phyloP scores from a whole-genome alignment of 1,284 basidiomycete species.

The Pulchroboletus neoregius region DNA sequence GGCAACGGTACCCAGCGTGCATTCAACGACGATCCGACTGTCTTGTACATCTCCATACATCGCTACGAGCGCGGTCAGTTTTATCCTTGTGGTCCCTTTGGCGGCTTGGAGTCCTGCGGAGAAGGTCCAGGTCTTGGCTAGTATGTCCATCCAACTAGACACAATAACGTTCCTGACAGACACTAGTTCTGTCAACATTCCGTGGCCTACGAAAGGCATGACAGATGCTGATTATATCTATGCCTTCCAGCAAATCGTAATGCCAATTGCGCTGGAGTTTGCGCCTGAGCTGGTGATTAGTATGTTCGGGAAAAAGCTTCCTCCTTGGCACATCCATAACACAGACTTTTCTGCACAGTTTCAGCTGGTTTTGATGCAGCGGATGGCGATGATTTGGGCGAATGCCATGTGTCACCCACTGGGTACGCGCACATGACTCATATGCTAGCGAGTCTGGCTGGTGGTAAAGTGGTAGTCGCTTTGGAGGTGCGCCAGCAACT shows the following conservation, averaged over 20 bases:
- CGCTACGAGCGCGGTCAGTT: slow-evolving; percentile 89
- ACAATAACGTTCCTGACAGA: slow-evolving; percentile 13
- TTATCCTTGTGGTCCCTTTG: slow-evolving; percentile 92
- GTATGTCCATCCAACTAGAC: slow-evolving; percentile 46
- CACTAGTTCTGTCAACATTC: slow-evolving; percentile 86
- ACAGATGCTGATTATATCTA: slow-evolving; percentile 95
- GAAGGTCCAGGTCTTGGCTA: slow-evolving; percentile 79
- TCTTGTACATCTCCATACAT: slow-evolving; percentile 96
- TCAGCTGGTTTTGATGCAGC: slow-evolving; percentile 99
- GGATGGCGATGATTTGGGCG: slow-evolving; percentile 86
- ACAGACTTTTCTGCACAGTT: slow-evolving; percentile 47
- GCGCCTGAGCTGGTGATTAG: slow-evolving; percentile 94
- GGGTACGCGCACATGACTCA: slow-evolving; percentile 99
- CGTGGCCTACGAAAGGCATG: slow-evolving; percentile 90
- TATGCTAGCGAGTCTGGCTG: slow-evolving; percentile 87
- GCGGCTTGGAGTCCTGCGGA: slow-evolving; percentile 82
- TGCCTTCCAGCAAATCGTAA: slow-evolving; percentile 92
- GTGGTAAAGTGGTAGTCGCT: slow-evolving; percentile 87
- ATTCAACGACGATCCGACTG: slow-evolving; percentile 87
- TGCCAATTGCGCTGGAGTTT: slow-evolving; percentile 98
- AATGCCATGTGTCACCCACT: slow-evolving; percentile 86
- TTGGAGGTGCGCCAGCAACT: slow-evolving; percentile 65
- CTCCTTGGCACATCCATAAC: slow-evolving; percentile 6
- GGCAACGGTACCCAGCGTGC: slow-evolving; percentile 97
- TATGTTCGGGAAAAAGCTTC: slow-evolving; percentile 39